phyloP scores from a whole-genome alignment of 225 moss, liverwort and hornwort genomes.

The Bryum argenteum region DNA sequence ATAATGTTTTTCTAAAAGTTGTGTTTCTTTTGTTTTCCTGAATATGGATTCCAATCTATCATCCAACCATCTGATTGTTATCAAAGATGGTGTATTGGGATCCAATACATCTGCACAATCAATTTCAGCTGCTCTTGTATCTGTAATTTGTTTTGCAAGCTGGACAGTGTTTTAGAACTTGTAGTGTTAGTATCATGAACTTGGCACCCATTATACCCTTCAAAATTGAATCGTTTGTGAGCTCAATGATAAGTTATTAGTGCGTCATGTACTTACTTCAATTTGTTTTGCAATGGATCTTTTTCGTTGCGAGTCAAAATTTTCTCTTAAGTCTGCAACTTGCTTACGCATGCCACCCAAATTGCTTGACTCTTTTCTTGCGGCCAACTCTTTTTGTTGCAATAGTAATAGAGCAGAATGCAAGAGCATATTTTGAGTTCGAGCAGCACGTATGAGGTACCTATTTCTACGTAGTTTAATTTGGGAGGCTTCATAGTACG shows the following conservation, averaged over 20 bases:
- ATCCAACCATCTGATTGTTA: slow-evolving; percentile 65
- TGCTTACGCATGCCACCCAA: slow-evolving; percentile 58
- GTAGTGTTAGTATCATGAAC: not conserved
- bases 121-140: slow-evolving; percentile 61
- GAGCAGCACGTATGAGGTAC: slow-evolving; percentile 58
- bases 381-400: slow-evolving; percentile 66
- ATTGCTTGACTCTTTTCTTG: slow-evolving; percentile 60
- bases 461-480: slow-evolving; percentile 74
- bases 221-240: not conserved
- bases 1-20: slow-evolving; percentile 57
- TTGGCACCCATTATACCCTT: not conserved
- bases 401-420: slow-evolving; percentile 66
- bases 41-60: slow-evolving; percentile 43
- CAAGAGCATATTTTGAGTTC: slow-evolving; percentile 71
- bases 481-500: slow-evolving; percentile 90
- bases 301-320: slow-evolving; percentile 61
- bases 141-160: slow-evolving; percentile 76
- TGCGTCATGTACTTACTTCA: slow-evolving; percentile 33
- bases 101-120: slow-evolving; percentile 68
- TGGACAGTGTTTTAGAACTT: slow-evolving; percentile 27
- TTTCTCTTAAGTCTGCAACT: slow-evolving; percentile 43
- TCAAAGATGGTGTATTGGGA: slow-evolving; percentile 64
- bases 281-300: slow-evolving; percentile 60
- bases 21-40: slow-evolving; percentile 57
- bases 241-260: not conserved